Evolutionary conservation across 805 yeast genomes (phyloP).

Genomic region (Candida dajiaensis): DNA sequence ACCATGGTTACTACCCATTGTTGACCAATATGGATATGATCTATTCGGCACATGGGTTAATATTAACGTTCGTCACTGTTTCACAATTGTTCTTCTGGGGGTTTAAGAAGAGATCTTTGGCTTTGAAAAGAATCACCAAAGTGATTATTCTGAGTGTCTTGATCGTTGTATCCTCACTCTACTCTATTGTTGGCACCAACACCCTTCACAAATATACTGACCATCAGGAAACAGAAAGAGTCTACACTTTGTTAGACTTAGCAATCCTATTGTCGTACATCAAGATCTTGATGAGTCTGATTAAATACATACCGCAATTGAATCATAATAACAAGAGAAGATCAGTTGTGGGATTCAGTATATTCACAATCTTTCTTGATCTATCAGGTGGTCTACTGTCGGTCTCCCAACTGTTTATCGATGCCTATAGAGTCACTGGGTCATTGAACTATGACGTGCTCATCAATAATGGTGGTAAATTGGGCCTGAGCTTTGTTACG

Average conservation of each 20-base stretch:
- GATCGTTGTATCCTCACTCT: conserved; percentile 1
- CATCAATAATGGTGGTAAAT: conserved; percentile 32
- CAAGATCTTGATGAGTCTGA: conserved; percentile 42
- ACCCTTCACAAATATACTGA: conserved; percentile 3
- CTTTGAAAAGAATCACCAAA: conserved; percentile 16
- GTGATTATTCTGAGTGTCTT: conserved; percentile 12
- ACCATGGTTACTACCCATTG: conserved; percentile 33
- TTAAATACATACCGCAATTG: conserved; percentile 75
- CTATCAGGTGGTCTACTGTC: conserved; percentile 29
- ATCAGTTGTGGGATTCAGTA: conserved; percentile 81
- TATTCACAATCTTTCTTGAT: conserved; percentile 42
- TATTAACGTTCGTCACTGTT: conserved; percentile 32
- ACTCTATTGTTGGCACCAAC: conserved; percentile 10
- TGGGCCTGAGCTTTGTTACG: conserved; percentile 34
- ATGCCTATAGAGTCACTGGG: conserved; percentile 22
- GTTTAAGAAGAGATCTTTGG: conserved; percentile 17
- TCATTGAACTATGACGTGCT: conserved; percentile 20
- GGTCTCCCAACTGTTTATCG: conserved; percentile 19
- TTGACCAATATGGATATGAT: conserved; percentile 39
- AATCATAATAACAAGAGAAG: conserved; percentile 69
- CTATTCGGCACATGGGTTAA: conserved; percentile 43
- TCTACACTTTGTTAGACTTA: conserved; percentile 25
- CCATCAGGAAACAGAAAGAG: not conserved
- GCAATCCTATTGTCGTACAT: conserved; percentile 33
- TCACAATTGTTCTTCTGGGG: conserved; percentile 33